Evolutionary conservation across 176 grass and related monocot species (phyloP).

Genomic region (Eleusine indica): DNA sequence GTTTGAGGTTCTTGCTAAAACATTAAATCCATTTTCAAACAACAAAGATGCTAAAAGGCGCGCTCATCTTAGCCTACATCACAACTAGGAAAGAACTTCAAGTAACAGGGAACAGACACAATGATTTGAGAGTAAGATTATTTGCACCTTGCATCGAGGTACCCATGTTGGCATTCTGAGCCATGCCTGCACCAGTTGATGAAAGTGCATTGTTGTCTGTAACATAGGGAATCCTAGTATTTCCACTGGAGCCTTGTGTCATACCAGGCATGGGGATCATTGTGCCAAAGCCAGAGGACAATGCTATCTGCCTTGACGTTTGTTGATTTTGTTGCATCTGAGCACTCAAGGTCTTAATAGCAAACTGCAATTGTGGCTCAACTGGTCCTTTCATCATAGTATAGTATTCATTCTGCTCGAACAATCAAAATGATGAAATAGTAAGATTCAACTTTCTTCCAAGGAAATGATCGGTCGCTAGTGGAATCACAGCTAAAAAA

Average conservation of each 20-base stretch:
- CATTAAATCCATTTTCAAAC: slow-evolving; percentile 23
- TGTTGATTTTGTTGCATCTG: slow-evolving; percentile 59
- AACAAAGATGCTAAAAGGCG: slow-evolving; percentile 19
- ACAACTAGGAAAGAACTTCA: slow-evolving; percentile 31
- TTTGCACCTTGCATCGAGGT: slow-evolving; percentile 47
- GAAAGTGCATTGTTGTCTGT: slow-evolving; percentile 62
- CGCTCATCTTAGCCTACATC: slow-evolving; percentile 9
- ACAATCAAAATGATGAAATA: slow-evolving; percentile 36
- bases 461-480: slow-evolving; percentile 16
- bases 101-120: not conserved
- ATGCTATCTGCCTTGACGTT: slow-evolving; percentile 52
- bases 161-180: slow-evolving; percentile 66
- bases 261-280: slow-evolving; percentile 99
- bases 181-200: slow-evolving; percentile 52
- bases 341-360: slow-evolving; percentile 55
- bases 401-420: slow-evolving; percentile 73
- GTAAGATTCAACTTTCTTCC: slow-evolving; percentile 20
- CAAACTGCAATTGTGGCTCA: slow-evolving; percentile 59
- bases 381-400: slow-evolving; percentile 63
- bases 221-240: slow-evolving; percentile 52
- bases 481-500: slow-evolving; percentile 33
- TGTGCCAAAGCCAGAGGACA: slow-evolving; percentile 67
- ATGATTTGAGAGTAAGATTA: slow-evolving; percentile 32
- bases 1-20: slow-evolving; percentile 36
- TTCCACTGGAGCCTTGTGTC: slow-evolving; percentile 56